phyloP scores from a whole-genome alignment of 1,139 yeast species.

The Nematodospora anomalae region DNA sequence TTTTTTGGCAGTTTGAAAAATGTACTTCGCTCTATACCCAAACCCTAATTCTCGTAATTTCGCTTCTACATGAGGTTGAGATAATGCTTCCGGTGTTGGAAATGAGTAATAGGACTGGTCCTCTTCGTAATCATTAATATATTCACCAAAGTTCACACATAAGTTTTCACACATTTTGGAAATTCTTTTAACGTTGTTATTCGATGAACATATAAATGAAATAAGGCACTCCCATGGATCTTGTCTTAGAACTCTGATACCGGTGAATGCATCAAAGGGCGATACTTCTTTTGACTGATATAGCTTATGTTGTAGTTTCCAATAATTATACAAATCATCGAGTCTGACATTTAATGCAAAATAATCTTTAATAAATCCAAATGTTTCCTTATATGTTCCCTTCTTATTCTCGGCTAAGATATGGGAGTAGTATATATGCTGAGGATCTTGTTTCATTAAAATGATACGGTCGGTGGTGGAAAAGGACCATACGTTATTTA shows the following conservation, averaged over 20 bases:
- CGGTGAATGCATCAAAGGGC: conserved; percentile 51
- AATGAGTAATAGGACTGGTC: conserved; percentile 68
- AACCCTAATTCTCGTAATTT: conserved; percentile 64
- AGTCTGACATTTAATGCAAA: conserved; percentile 64
- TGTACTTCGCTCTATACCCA: conserved; percentile 91
- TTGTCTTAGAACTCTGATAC: conserved; percentile 82
- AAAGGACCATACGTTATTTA: conserved; percentile 62
- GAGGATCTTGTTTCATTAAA: conserved; percentile 50
- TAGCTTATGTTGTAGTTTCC: conserved; percentile 58
- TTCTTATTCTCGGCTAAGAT: conserved; percentile 19
- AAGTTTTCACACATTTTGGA: conserved; percentile 88
- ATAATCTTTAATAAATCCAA: conserved; percentile 59
- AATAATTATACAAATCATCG: conserved; percentile 52
- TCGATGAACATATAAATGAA: conserved; percentile 92
- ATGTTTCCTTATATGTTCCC: conserved; percentile 28
- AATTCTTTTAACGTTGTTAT: conserved; percentile 90
- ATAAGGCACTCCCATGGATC: conserved; percentile 96
- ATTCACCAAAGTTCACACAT: conserved; percentile 70
- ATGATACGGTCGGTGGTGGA: conserved; percentile 49
- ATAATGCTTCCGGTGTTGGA: conserved; percentile 61
- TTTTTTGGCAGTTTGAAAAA: conserved; percentile 68
- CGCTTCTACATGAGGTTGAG: conserved; percentile 39
- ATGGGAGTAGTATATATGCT: conserved; percentile 31
- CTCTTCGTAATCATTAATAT: conserved; percentile 49
- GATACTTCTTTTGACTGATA: conserved; percentile 33